Evolutionary conservation across 2,329 filamentous ascomycete genomes (phyloP).

Genomic region (Berkeleyomyces rouxiae): DNA sequence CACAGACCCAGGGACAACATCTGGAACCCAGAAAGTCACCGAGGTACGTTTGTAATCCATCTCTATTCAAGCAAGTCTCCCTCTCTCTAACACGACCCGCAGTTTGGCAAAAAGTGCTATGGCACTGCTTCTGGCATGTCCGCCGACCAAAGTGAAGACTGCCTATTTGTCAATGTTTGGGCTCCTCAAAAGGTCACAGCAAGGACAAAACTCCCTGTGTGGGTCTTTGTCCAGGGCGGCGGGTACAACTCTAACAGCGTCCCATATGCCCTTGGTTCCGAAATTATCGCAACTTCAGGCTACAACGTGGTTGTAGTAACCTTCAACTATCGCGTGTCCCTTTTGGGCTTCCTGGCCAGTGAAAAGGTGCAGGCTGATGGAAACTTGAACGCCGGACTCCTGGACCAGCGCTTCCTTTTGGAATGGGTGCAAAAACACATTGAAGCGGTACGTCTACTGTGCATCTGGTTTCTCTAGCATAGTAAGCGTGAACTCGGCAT

Average conservation of each 20-base stretch:
- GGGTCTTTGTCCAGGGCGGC: conserved; percentile 29
- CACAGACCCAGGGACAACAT: conserved; percentile 19
- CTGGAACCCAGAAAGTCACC: conserved; percentile 17
- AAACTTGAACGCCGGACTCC: conserved; percentile 26
- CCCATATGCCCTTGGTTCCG: conserved; percentile 25
- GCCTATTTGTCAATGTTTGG: conserved; percentile 33
- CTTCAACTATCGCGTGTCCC: conserved; percentile 30
- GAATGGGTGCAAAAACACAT: conserved; percentile 41
- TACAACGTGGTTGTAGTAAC: conserved; percentile 27
- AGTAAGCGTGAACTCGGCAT: background rate
- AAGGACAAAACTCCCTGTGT: conserved; percentile 22
- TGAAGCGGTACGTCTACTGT: conserved; percentile 21
- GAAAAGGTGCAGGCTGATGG: conserved; percentile 19
- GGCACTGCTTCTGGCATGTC: conserved; percentile 1
- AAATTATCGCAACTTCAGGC: conserved; percentile 23
- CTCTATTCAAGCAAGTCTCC: conserved; percentile 16
- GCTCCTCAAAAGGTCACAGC: conserved; percentile 22
- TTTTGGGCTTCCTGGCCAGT: conserved; percentile 32
- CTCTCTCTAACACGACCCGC: conserved; percentile 17
- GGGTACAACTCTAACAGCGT: conserved; percentile 30
- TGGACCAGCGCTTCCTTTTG: conserved; percentile 32
- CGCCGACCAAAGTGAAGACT: conserved; percentile 28
- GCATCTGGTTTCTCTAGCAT: background rate
- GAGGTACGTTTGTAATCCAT: conserved; percentile 6
- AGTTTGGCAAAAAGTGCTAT: conserved; percentile 12